Conservation (phyloP, 169 alveolate genomes). For the Plasmodium cynomolgi region DNA sequence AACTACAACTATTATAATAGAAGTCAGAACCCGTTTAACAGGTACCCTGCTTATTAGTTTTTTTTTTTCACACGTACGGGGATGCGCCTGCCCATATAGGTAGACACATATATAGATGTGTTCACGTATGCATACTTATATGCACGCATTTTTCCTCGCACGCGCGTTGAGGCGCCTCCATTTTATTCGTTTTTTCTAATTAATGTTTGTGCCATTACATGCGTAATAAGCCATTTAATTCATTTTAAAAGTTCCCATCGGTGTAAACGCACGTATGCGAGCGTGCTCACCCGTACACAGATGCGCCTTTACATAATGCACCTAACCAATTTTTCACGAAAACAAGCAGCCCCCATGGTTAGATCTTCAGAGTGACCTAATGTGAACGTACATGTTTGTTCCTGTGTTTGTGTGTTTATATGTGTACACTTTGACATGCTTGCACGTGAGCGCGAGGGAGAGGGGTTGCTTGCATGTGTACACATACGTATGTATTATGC, state of each 20-base stretch:
- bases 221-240: slow-evolving; percentile 39
- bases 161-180: neutral
- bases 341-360: neutral
- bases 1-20: slow-evolving; percentile 63
- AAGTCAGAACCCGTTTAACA: slow-evolving; percentile 66
- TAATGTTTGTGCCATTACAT: slow-evolving; percentile 26
- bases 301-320: neutral
- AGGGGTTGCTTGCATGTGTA: neutral
- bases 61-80: neutral
- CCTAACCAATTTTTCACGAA: neutral
- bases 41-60: slow-evolving; percentile 61
- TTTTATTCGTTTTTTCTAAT: slow-evolving; percentile 32
- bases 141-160: neutral
- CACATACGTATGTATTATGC: neutral
- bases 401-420: neutral
- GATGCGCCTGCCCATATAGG: neutral
- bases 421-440: neutral
- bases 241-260: neutral
- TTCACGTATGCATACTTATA: neutral
- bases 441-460: neutral
- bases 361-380: neutral
- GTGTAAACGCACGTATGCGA: neutral
- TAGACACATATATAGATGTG: neutral
- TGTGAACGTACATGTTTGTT: slow-evolving; percentile 6
- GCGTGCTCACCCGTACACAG: neutral